Percentiles rank a stretch among this genome's conserved stretches.
Conservation (phyloP, 352 stramenopile genomes). For the Pythium guiyangense region DNA sequence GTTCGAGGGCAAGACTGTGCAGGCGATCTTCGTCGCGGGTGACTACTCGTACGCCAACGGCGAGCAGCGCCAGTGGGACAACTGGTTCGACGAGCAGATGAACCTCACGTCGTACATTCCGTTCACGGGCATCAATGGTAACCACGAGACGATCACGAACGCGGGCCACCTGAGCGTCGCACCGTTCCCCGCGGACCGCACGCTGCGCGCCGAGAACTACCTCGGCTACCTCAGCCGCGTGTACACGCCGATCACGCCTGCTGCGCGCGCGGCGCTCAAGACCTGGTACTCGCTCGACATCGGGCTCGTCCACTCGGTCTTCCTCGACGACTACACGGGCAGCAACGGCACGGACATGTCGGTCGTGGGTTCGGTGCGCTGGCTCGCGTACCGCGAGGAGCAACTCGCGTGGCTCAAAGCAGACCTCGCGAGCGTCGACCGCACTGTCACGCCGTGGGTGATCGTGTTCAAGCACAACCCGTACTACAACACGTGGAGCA, state of each 20-base stretch:
- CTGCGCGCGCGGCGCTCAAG: too few species aligned
- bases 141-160: conserved; percentile 59
- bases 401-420: conserved; percentile 86
- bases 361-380: too few species aligned
- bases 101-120: conserved; percentile 40
- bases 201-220: too few species aligned
- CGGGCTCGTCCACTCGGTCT: conserved; percentile 47
- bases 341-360: too few species aligned
- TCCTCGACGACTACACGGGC: too few species aligned
- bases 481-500: conserved; percentile 58
- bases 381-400: conserved; percentile 29
- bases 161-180: conserved; percentile 34
- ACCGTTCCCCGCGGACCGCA: conserved; percentile 37
- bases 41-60: conserved; percentile 73
- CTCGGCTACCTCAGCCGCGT: too few species aligned
- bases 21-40: too few species aligned
- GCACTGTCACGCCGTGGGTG: conserved; percentile 87
- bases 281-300: conserved; percentile 58
- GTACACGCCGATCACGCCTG: too few species aligned
- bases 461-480: conserved; percentile 77
- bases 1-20: too few species aligned
- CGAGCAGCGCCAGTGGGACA: conserved; percentile 63
- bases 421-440: conserved; percentile 76
- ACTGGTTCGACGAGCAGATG: too few species aligned
- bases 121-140: conserved; percentile 47